Evolutionary conservation across 1,284 basidiomycete genomes (phyloP).

Genomic region (Malassezia nana): DNA sequence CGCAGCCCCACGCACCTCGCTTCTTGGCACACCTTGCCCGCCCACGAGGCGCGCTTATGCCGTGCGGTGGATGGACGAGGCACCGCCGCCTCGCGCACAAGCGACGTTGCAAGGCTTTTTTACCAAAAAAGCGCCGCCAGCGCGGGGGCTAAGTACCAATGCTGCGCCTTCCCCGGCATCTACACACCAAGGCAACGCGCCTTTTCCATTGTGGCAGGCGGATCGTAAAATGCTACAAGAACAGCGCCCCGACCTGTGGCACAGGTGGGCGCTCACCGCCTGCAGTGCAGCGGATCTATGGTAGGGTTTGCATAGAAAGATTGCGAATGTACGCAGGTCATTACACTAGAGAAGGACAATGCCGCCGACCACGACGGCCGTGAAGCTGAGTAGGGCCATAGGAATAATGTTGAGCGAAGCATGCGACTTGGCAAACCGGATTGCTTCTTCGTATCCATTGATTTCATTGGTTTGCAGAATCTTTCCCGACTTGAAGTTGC

Average conservation of each 20-base stretch:
- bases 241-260: constrained; percentile 1
- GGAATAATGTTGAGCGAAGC: neutral
- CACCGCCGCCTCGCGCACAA: neutral
- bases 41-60: constrained; percentile 4
- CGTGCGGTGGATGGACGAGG: constrained; percentile 14
- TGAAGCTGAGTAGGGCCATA: neutral
- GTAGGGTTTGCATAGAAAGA: neutral
- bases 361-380: neutral
- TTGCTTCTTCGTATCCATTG: constrained; percentile 25
- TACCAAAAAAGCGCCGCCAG: neutral
- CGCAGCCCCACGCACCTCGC: neutral
- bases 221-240: constrained; percentile 12
- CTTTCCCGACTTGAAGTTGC: constrained; percentile 22
- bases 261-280: neutral
- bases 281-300: constrained; percentile 6
- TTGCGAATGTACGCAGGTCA: neutral
- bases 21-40: constrained; percentile 3
- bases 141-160: constrained; percentile 6
- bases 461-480: constrained; percentile 24
- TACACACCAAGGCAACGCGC: neutral
- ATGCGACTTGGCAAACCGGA: neutral
- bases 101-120: constrained; percentile 12
- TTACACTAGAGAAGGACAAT: neutral
- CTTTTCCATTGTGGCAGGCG: neutral
- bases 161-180: neutral